phyloP scores from a whole-genome alignment of 2,329 filamentous ascomycete species.

The Epichloe coenophiala region DNA sequence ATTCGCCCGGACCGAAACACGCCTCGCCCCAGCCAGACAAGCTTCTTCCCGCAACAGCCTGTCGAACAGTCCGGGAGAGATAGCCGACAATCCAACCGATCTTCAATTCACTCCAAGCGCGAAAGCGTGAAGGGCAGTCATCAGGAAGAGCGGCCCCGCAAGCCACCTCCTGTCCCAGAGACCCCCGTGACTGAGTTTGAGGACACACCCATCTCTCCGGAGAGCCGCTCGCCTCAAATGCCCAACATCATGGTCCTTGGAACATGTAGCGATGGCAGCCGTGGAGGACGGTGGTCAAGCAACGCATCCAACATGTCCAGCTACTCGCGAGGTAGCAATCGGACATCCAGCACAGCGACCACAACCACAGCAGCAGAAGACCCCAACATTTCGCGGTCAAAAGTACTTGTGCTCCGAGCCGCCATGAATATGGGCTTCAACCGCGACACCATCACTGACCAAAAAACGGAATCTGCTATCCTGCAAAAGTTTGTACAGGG shows the following conservation, averaged over 20 bases:
- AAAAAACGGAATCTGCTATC: slow-evolving; percentile 34
- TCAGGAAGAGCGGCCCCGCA: slow-evolving; percentile 35
- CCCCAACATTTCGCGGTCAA: slow-evolving; percentile 62
- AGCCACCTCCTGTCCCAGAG: slow-evolving; percentile 51
- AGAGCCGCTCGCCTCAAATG: slow-evolving; percentile 59
- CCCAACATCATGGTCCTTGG: slow-evolving; percentile 84
- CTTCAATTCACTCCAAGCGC: slow-evolving; percentile 36
- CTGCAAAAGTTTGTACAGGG: slow-evolving; percentile 66
- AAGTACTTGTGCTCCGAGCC: slow-evolving; percentile 68
- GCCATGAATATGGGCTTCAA: slow-evolving; percentile 75
- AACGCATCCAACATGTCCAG: slow-evolving; percentile 65
- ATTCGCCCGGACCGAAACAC: slow-evolving; percentile 76
- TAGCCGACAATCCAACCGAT: slow-evolving; percentile 37
- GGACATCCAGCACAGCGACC: slow-evolving; percentile 58
- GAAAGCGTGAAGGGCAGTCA: slow-evolving; percentile 35
- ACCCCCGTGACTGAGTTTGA: slow-evolving; percentile 90
- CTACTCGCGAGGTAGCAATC: slow-evolving; percentile 58
- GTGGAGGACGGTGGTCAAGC: slow-evolving; percentile 66
- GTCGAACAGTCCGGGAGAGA: slow-evolving; percentile 35
- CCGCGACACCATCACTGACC: slow-evolving; percentile 37
- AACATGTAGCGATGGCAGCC: slow-evolving; percentile 44
- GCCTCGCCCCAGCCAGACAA: slow-evolving; percentile 66
- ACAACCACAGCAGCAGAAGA: slow-evolving; percentile 59
- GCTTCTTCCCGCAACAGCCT: slow-evolving; percentile 45
- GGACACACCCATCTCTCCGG: slow-evolving; percentile 72